These are phyloP conservation scores for Peronospora tabacina DNA, from an alignment of 352 stramenopile species.

Conservation along the genomic window DNA sequence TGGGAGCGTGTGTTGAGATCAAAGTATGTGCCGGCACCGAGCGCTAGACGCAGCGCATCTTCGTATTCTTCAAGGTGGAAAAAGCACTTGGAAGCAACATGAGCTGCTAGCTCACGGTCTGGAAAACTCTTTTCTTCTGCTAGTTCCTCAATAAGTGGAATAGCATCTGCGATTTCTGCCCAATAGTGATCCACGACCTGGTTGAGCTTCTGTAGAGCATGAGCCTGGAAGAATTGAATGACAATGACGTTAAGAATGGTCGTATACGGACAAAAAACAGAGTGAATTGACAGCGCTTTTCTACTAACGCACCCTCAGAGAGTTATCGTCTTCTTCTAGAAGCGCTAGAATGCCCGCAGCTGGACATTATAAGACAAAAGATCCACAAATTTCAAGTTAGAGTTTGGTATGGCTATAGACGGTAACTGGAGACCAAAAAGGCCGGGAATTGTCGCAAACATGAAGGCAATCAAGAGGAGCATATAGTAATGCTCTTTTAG, in stretches of 20 bases:
- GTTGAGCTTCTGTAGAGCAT: constrained; percentile 89
- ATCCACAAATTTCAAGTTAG: constrained; percentile 26
- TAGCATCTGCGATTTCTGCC: constrained; percentile 89
- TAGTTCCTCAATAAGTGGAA: constrained; percentile 90
- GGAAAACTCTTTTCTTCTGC: constrained; percentile 90
- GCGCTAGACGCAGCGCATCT: constrained; percentile 90
- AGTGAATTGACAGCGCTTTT: not conserved
- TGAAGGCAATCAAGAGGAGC: not conserved
- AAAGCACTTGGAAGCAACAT: constrained; percentile 93
- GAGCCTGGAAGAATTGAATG: constrained; percentile 31
- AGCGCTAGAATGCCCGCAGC: constrained; percentile 84
- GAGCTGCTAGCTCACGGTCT: constrained; percentile 86
- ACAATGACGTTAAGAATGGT: constrained; percentile 9
- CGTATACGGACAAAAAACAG: not conserved
- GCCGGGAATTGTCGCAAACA: no score
- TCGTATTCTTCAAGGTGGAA: constrained; percentile 99
- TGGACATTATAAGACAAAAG: constrained; percentile 31
- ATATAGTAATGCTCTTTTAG: constrained; percentile 1
- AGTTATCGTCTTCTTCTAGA: constrained; percentile 88
- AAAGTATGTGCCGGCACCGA: constrained; percentile 94
- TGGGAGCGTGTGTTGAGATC: constrained; percentile 89
- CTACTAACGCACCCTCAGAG: constrained; percentile 56
- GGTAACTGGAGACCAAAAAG: not conserved
- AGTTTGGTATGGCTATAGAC: constrained; percentile 10
- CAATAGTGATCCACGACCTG: constrained; percentile 91